A percentile compares a stretch with the other conserved stretches of the same genome.
phyloP scores from a whole-genome alignment of 2,329 filamentous ascomycete genomes.

The Chrysosporium keratinophilum region DNA sequence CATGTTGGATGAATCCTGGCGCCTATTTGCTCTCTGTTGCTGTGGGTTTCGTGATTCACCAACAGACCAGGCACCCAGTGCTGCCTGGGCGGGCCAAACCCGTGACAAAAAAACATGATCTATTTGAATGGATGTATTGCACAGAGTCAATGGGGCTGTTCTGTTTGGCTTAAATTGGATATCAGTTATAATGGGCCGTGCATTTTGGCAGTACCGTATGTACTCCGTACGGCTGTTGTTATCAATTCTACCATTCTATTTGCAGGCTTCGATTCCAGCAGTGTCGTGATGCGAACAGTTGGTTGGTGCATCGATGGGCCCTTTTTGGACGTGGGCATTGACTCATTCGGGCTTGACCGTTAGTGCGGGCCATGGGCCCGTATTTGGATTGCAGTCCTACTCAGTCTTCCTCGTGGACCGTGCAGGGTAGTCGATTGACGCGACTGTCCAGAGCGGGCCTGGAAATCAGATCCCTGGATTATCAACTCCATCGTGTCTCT shows the following conservation, averaged over 20 bases:
- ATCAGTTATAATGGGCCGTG: too few relatives aligned
- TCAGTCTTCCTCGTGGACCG: neutral
- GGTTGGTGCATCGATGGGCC: neutral
- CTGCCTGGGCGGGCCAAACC: too few relatives aligned
- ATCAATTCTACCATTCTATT: neutral
- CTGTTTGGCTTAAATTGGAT: too few relatives aligned
- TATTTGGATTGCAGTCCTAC: neutral
- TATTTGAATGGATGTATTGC: neutral
- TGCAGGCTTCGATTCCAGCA: neutral
- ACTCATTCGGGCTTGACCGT: constrained; percentile 10
- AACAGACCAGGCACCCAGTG: too few relatives aligned
- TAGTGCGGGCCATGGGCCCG: constrained; percentile 3
- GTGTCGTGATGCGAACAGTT: neutral
- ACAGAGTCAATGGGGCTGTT: too few relatives aligned
- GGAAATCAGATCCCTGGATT: neutral
- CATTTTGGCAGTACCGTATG: neutral
- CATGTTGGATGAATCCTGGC: too few relatives aligned
- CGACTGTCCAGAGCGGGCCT: neutral
- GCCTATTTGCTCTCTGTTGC: neutral
- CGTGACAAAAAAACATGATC: neutral
- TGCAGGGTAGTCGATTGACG: neutral
- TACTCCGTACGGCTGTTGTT: neutral
- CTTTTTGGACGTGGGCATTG: neutral
- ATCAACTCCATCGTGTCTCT: too few relatives aligned
- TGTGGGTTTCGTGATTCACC: too few relatives aligned